These are phyloP conservation scores for Dichomitus squalens DNA, from an alignment of 1,284 basidiomycete species.

Conservation along the genomic window DNA sequence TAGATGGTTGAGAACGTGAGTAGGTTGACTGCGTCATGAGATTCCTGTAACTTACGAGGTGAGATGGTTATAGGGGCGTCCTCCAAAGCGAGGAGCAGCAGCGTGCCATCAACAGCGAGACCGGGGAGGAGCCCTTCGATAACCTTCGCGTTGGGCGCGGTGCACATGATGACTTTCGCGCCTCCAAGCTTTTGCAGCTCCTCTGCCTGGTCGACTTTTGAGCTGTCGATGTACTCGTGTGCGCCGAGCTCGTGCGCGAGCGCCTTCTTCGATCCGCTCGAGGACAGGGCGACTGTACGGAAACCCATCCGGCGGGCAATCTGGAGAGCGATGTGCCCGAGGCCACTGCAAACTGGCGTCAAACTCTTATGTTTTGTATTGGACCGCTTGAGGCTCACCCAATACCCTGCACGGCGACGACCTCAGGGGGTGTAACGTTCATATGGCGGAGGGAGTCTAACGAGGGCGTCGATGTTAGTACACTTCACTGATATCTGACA, in stretches of 20 bases:
- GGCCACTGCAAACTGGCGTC: constrained; percentile 23
- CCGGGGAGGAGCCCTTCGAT: constrained; percentile 25
- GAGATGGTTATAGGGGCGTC: constrained; percentile 7
- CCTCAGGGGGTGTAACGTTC: constrained; percentile 28
- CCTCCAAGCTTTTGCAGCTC: constrained; percentile 32
- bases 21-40: no score
- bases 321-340: constrained; percentile 37
- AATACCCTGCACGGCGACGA: constrained; percentile 35
- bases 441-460: constrained; percentile 30
- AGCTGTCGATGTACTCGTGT: constrained; percentile 31
- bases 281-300: constrained; percentile 32
- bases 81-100: constrained; percentile 25
- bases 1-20: neutral
- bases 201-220: constrained; percentile 26
- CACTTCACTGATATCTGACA: neutral
- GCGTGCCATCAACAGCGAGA: constrained; percentile 25
- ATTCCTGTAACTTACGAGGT: constrained; percentile 4
- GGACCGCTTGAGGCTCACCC: constrained; percentile 26
- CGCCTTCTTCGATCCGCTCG: constrained; percentile 29
- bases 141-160: constrained; percentile 26
- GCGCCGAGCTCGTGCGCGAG: constrained; percentile 34
- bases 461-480: neutral
- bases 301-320: constrained; percentile 32
- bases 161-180: constrained; percentile 33
- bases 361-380: neutral